Conservation (phyloP, 208 protist genomes). For the Novymonas esmeraldas region DNA sequence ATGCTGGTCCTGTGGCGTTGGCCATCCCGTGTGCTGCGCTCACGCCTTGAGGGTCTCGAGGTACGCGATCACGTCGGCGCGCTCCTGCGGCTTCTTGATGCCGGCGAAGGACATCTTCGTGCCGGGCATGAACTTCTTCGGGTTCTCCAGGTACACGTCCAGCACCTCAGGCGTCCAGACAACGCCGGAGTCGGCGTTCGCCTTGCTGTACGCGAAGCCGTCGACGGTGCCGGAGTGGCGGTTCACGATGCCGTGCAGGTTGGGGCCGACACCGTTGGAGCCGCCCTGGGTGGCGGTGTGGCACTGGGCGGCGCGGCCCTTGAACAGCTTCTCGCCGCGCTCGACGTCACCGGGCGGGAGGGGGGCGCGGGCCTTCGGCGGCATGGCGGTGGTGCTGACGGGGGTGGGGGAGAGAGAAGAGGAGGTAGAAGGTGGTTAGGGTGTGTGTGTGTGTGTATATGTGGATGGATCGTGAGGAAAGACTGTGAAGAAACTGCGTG, state of each 20-base stretch:
- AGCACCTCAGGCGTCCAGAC: slow-evolving; percentile 94
- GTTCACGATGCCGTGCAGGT: slow-evolving; percentile 92
- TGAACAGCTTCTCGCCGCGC: slow-evolving; percentile 94
- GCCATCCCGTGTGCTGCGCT: too few species aligned
- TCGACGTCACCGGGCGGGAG: slow-evolving; percentile 79
- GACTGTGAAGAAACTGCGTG: too few species aligned
- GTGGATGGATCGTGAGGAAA: background rate
- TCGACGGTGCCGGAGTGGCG: slow-evolving; percentile 91
- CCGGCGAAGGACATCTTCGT: slow-evolving; percentile 98
- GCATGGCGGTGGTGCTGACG: slow-evolving; percentile 40
- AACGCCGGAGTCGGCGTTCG: slow-evolving; percentile 94
- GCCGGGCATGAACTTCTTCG: slow-evolving; percentile 98
- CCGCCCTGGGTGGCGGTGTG: slow-evolving; percentile 90
- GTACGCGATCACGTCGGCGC: slow-evolving; percentile 95
- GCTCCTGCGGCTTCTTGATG: slow-evolving; percentile 94
- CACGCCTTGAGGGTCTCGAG: slow-evolving; percentile 72
- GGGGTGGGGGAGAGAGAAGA: slow-evolving; percentile 1
- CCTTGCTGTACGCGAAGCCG: slow-evolving; percentile 95
- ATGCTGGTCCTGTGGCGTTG: too few species aligned
- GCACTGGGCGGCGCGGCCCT: slow-evolving; percentile 94
- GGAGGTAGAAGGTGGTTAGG: slow-evolving; percentile 2
- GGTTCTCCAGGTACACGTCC: slow-evolving; percentile 96
- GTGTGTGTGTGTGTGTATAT: background rate
- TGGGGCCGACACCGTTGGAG: slow-evolving; percentile 92
- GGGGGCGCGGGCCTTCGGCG: slow-evolving; percentile 69